These are phyloP conservation scores for Artemisia argyi DNA, from an alignment of 129 eudicot species.

Conservation along the genomic window DNA sequence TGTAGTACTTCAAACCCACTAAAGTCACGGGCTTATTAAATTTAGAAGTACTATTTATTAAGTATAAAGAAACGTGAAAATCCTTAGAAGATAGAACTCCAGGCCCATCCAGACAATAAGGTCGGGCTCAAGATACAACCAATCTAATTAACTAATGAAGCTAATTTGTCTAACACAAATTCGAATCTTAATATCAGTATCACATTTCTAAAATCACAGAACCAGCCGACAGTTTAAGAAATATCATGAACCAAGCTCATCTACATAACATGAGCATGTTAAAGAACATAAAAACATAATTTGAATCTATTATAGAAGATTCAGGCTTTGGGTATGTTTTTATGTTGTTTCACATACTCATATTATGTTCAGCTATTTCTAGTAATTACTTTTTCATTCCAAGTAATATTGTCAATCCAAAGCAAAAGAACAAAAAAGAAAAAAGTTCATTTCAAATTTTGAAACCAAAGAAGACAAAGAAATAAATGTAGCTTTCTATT, in stretches of 20 bases:
- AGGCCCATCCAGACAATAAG: too few species aligned
- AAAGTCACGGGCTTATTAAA: neutral
- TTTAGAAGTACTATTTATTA: too few species aligned
- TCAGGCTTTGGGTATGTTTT: neutral
- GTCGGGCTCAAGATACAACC: too few species aligned
- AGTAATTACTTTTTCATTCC: neutral
- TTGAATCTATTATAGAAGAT: neutral
- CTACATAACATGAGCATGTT: too few species aligned
- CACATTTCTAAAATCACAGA: too few species aligned
- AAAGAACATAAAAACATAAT: neutral
- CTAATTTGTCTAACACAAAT: too few species aligned
- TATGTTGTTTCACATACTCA: neutral
- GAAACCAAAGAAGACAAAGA: conserved; percentile 24
- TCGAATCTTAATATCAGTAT: too few species aligned
- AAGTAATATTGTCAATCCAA: neutral
- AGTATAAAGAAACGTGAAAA: too few species aligned
- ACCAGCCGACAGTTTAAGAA: too few species aligned
- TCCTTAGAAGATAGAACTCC: too few species aligned
- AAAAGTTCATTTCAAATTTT: conserved; percentile 29
- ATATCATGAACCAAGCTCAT: too few species aligned
- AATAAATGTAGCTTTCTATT: conserved; percentile 10
- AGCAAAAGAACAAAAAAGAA: neutral
- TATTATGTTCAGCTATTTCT: neutral
- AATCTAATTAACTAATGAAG: too few species aligned
- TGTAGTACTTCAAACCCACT: neutral